phyloP scores from a whole-genome alignment of 345 rosid genomes.

The Pistacia vera region DNA sequence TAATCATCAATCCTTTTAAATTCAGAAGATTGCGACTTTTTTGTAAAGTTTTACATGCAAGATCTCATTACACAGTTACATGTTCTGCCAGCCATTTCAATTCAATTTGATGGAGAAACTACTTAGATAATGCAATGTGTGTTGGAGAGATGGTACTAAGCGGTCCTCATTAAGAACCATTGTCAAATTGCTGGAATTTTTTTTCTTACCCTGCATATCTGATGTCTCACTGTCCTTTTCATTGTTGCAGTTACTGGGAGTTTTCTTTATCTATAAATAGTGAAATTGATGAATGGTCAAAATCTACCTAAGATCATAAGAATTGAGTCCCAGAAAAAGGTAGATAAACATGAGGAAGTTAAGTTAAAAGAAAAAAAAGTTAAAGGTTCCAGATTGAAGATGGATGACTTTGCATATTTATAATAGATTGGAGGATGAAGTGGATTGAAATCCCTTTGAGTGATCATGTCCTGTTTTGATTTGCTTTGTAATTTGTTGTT shows the following conservation, averaged over 20 bases:
- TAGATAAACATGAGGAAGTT: background rate
- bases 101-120: background rate
- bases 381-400: background rate
- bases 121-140: background rate
- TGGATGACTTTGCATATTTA: background rate
- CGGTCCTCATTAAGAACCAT: background rate
- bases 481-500: background rate
- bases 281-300: background rate
- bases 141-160: background rate
- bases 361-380: background rate
- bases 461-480: background rate
- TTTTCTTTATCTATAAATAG: background rate
- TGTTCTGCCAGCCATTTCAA: background rate
- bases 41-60: background rate
- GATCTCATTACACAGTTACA: background rate
- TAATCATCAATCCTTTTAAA: background rate
- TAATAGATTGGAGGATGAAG: background rate
- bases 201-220: background rate
- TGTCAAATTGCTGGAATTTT: background rate
- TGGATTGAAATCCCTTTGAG: slow-evolving; percentile 5
- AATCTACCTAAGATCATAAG: background rate
- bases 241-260: background rate
- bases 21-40: background rate
- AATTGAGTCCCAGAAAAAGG: background rate
- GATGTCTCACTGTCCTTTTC: too few relatives aligned